Evolutionary conservation across 495 filamentous ascomycete genomes (phyloP).

Genomic region (Pseudomonodictys pantanalensis): DNA sequence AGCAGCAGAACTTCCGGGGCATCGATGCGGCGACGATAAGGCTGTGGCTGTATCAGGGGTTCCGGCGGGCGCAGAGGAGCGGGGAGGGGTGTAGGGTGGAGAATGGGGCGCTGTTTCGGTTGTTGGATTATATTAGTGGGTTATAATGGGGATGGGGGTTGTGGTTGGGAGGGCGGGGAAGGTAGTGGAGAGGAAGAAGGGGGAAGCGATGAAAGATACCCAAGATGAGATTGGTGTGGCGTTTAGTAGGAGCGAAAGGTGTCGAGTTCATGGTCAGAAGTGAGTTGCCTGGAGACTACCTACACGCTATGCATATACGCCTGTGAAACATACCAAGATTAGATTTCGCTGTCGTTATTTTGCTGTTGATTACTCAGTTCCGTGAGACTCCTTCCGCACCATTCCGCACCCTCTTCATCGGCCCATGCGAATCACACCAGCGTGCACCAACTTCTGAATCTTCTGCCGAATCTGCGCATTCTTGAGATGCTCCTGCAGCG

Average conservation of each 20-base stretch:
- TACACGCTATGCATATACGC: background rate
- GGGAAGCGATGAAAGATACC: background rate
- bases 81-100: conserved; percentile 33
- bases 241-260: background rate
- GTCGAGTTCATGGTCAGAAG: too few relatives aligned
- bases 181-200: too few relatives aligned
- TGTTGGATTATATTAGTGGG: conserved; percentile 33
- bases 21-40: conserved; percentile 26
- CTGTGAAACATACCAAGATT: background rate
- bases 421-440: conserved; percentile 86
- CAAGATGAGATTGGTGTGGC: background rate
- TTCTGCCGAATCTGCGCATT: conserved; percentile 78
- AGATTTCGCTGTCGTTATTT: background rate
- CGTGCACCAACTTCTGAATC: conserved; percentile 88
- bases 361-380: too few relatives aligned
- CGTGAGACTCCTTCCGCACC: background rate
- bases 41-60: conserved; percentile 26
- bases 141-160: background rate
- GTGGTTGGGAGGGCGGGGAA: too few relatives aligned
- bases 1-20: conserved; percentile 27
- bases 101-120: conserved; percentile 25
- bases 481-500: conserved; percentile 94
- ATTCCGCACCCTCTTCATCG: conserved; percentile 37
- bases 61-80: conserved; percentile 15
- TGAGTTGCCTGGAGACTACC: too few relatives aligned